Evolutionary conservation across 805 yeast species (phyloP).

Genomic region (Metschnikowia bowlesiae): DNA sequence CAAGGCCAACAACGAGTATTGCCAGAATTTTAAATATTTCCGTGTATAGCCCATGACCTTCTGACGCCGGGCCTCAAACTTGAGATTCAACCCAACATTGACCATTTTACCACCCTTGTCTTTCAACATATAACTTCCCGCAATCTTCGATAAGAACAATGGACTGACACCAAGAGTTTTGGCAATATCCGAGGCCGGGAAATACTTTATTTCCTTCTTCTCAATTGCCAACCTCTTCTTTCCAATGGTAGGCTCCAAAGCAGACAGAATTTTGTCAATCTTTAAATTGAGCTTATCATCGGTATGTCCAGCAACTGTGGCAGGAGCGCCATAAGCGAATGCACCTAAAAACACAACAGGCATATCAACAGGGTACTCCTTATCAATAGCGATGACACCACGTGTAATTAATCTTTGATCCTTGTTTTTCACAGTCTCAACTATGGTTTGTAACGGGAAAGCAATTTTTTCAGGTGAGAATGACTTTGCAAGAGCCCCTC

Average conservation of each 20-base stretch:
- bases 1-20: constrained; percentile 71
- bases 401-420: constrained; percentile 73
- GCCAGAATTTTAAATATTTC: constrained; percentile 66
- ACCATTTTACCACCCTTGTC: constrained; percentile 42
- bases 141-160: constrained; percentile 67
- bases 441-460: constrained; percentile 78
- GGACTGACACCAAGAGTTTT: constrained; percentile 54
- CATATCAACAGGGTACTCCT: constrained; percentile 74
- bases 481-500: constrained; percentile 78
- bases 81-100: constrained; percentile 80
- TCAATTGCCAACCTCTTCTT: constrained; percentile 56
- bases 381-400: constrained; percentile 69
- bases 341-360: constrained; percentile 79
- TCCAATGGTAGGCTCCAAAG: constrained; percentile 65
- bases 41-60: constrained; percentile 88
- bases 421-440: constrained; percentile 64
- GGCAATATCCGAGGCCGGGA: constrained; percentile 62
- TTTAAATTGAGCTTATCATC: constrained; percentile 47
- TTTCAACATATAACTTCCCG: constrained; percentile 65
- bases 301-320: constrained; percentile 58
- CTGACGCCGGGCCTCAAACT: constrained; percentile 70
- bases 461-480: constrained; percentile 49
- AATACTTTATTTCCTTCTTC: constrained; percentile 50
- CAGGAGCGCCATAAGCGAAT: constrained; percentile 81
- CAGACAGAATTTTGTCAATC: constrained; percentile 33